Evolutionary conservation across 2,329 filamentous ascomycete genomes (phyloP), one percentile per base, ranked within the genome.

Genomic region (Malbranchea zuffiana): DNA sequence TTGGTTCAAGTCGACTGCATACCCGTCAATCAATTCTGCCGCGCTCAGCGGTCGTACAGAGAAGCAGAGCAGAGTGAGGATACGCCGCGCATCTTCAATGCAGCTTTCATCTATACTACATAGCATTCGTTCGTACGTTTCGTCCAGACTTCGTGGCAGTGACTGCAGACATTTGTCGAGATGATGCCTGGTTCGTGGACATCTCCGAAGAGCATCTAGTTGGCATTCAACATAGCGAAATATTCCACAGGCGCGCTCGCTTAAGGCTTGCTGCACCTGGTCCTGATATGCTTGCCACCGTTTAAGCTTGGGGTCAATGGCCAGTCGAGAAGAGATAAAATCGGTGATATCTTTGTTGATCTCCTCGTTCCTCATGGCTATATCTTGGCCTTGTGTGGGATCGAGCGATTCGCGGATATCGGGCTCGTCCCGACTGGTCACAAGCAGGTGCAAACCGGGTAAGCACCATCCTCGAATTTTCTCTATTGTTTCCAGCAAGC

Each of bases 221-320:
- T 55, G 51, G 30, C 51, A 54, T 35, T 50, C 53, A 13, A 53
- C 48, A 37, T 49, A 56, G 24, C 52, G 45, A 34, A 56, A 56
- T 28, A 41, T 28, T 31, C 39, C 39, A 10, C 32, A 17, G 11
- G 39, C 32, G 5, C 31, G n/a, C 12, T 29, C 3, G 11, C 6
- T 24, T 15, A 45, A 31, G 11, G 31, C 32, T 35, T 42, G 18
- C 30, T 42, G 37, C 8, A 47, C 45, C 18, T 28, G 32, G 29
- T 41, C 34, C 8, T 44, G 45, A 13, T 46, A 31, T 7, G 11
- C 18, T 31, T 40, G 16, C 43, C 43, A 47, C 24, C 7, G 37
- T 32, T 35, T 37, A n/a, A 50, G 44, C 17, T 44, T 45, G 2
- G 19, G 2, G 34, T 49, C 44, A 12, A 31, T 44, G 1, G 29